These are phyloP conservation scores for Amanita muscaria DNA, from an alignment of 768 basidiomycete genomes.

Conservation along the genomic window DNA sequence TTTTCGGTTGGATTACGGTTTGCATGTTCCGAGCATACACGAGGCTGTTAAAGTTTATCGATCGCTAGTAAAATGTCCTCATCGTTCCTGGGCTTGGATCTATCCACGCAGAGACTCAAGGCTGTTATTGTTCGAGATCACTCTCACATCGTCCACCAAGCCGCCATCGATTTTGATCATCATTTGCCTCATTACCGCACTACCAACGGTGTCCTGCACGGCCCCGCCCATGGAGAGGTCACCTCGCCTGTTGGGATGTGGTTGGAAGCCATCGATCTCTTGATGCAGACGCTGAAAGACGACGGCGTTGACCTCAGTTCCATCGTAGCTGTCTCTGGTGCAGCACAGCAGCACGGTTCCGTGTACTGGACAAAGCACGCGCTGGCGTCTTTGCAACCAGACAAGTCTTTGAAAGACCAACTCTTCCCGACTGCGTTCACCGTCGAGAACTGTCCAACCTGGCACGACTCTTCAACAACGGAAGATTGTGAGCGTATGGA, in stretches of 20 bases:
- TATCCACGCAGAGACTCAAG: conserved; percentile 82
- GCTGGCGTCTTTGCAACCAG: conserved; percentile 46
- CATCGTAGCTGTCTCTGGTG: conserved; percentile 64
- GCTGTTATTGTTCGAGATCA: conserved; percentile 58
- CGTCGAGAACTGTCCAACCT: conserved; percentile 63
- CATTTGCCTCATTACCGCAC: conserved; percentile 68
- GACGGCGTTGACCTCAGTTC: conserved; percentile 49
- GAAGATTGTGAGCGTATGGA: conserved; percentile 66
- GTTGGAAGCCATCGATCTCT: conserved; percentile 76
- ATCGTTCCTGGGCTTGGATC: conserved; percentile 73
- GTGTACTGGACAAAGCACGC: conserved; percentile 70
- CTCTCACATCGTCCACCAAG: conserved; percentile 53
- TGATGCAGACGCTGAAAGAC: conserved; percentile 53
- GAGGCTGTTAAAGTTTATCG: background rate
- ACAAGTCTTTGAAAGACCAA: conserved; percentile 45
- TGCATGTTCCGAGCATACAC: background rate
- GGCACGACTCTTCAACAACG: conserved; percentile 87
- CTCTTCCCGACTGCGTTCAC: conserved; percentile 61
- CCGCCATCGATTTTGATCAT: conserved; percentile 69
- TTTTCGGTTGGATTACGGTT: too few relatives aligned
- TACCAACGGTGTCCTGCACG: conserved; percentile 54
- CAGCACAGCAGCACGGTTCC: conserved; percentile 86
- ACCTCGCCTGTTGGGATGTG: conserved; percentile 78
- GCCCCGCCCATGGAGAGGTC: conserved; percentile 63
- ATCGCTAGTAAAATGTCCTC: background rate